Evolutionary conservation across 2,329 filamentous ascomycete species (phyloP).

Genomic region (Amylocarpus encephaloides): DNA sequence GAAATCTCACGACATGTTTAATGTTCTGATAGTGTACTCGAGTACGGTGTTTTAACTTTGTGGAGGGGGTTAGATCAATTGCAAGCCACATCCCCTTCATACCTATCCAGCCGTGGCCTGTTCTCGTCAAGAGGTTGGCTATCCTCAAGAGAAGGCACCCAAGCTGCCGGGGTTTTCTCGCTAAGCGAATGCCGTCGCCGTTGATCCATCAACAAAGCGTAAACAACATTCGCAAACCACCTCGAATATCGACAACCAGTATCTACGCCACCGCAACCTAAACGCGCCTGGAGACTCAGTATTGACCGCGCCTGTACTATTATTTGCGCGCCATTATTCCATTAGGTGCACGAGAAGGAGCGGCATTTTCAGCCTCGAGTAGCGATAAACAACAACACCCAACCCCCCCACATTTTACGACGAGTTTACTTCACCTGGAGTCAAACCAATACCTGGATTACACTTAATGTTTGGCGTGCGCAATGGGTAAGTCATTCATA

Average conservation of each 20-base stretch:
- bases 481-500: slow-evolving; percentile 26
- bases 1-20: no score
- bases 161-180: no score
- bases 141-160: no score
- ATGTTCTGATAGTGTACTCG: no score
- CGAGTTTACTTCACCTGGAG: not conserved
- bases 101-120: no score
- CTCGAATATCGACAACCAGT: slow-evolving; percentile 4
- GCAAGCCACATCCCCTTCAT: no score
- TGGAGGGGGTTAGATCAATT: no score
- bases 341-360: not conserved
- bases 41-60: no score
- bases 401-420: slow-evolving; percentile 15
- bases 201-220: slow-evolving; percentile 1
- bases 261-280: slow-evolving; percentile 5
- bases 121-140: no score
- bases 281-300: not conserved
- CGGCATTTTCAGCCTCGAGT: not conserved
- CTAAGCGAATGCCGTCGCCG: not conserved
- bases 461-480: slow-evolving; percentile 11
- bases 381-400: slow-evolving; percentile 22
- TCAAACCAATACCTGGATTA: not conserved
- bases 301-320: slow-evolving; percentile 7
- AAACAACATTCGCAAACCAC: slow-evolving; percentile 10
- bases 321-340: slow-evolving; percentile 5